Base-by-base conservation (phyloP, 257 asterid species). In the Misopates orontium region DNA sequence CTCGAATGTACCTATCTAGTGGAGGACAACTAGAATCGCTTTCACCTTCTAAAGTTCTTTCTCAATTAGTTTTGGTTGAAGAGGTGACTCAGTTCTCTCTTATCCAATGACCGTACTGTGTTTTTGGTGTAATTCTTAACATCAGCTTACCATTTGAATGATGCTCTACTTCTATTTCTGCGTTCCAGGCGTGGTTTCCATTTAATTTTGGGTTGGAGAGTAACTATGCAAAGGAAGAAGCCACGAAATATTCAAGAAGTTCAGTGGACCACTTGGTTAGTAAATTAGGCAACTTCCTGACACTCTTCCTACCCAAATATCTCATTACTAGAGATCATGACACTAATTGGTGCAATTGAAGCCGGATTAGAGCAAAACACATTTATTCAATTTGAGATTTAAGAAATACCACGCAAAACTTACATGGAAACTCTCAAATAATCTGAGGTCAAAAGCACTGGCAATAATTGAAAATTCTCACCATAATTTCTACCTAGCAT, bases 171-270 rank as follows among this genome's bases (percentile, higher is more conserved):
- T 23, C 60, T 54, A 57, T 73, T 75, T 53, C 60, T 74, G 47
- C 64, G 44, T 85, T 48, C 70, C 84, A 93, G 97, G 96, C 85
- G 47, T 93, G 96, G 97, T 58, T 65, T 61, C 97, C 98, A 42
- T 87, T 93, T 78, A 55, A 55, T 79, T 68, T 83, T 64, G 83
- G 90, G 47, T 36, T 66, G 78, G 86, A 84, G 49, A 73, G 67
- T 69, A 56, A 51, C 79, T 66, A 63, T 56, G 75, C 66, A 68
- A 82, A 79, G 72, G 83, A 68, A 39, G 85, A 73, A 66, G 61
- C 75, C 22, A 64, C 48, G 24, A 76, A 65, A 71, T 66, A 32
- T 47, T 70, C 83, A 60, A 71, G 78, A 69, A 73, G 67, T 73
- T 77, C 75, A 44, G 56, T 93, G 71, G 94, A 85, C 68, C 59